Base-by-base conservation (phyloP, 1,284 basidiomycete genomes). In the Coniophora puteana region DNA sequence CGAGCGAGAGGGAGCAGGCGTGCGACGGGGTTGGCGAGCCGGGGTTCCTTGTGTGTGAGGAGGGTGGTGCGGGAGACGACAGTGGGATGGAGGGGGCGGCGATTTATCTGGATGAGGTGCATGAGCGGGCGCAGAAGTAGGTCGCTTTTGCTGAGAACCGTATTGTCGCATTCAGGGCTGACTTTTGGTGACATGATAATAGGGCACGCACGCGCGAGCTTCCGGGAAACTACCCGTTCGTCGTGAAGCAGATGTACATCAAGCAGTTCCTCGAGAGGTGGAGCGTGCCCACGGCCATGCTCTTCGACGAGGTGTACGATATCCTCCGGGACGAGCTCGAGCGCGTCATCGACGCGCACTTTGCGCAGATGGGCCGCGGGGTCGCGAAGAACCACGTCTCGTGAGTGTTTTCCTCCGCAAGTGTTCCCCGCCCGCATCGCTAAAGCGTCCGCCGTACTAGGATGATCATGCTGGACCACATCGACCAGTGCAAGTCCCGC, bases 191-290 rank as follows among this genome's bases (percentile, higher is more conserved):
- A 12, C 11, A 18, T 8, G 8, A n/a, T 28, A 7, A 6, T 29
- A 88, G 85, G 7, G 74, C 81, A 0, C 71, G 76, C 1, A 82
- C 82, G 0, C 76, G 83, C 4, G 82, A 88, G 52, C 66, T 88
- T 0, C 83, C 84, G 0, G 78, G 73, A 12, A 73, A 76, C 45
- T 77, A 72, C 45, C 84, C 84, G 0, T 87, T 82, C 47, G 64
- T 74, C 0, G 79, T 84, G 0, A 76, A 77, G 21, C 53, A 68
- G 5, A 45, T 54, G 0, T 77, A 74, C 34, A 81, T 89, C 33
- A 45, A 55, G 2, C 44, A 57, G 1, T 58, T 77, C 16, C 69
- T 72, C 8, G 39, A 58, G 13, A 47, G 65, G 33, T 89, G 86
- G 86, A 48, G 48, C 2, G 39, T 17, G 0, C 78, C 83, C 0